Conservation (phyloP, 1,284 basidiomycete species). For the Schizophyllum commune region DNA sequence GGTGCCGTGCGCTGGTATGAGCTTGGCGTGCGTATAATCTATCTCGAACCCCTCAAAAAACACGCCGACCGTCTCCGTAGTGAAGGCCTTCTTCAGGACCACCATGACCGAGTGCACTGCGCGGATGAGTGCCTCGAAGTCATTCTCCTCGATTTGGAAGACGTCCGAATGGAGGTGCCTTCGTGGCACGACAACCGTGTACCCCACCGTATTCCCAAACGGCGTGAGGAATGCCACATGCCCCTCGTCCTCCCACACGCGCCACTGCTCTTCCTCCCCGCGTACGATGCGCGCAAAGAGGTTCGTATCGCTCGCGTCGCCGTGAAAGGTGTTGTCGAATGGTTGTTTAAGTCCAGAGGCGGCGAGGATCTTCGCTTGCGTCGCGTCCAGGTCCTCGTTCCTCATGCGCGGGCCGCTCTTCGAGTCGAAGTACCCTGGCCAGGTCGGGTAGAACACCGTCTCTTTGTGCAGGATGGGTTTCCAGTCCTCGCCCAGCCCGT, state of each 20-base stretch:
- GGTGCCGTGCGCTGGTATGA: background rate
- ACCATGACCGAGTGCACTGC: background rate
- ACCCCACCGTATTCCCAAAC: conserved; percentile 1
- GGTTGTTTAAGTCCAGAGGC: background rate
- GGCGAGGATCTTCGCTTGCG: background rate
- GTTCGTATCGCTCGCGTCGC: background rate
- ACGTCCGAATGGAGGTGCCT: background rate
- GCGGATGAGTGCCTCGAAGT: background rate
- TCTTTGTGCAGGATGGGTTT: background rate
- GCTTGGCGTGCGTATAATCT: conserved; percentile 2
- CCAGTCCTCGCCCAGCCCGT: conserved; percentile 1
- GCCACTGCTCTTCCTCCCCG: conserved; percentile 2
- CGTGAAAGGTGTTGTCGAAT: background rate
- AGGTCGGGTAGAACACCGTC: background rate
- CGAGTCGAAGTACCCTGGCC: conserved; percentile 1
- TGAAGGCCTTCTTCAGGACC: background rate
- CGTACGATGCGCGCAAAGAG: conserved; percentile 3
- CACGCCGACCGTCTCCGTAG: background rate
- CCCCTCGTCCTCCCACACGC: background rate
- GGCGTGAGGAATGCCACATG: conserved; percentile 2
- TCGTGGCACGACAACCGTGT: conserved; percentile 1
- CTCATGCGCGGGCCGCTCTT: background rate
- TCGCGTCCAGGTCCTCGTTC: background rate
- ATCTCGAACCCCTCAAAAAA: conserved; percentile 3
- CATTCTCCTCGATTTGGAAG: background rate